phyloP scores from a whole-genome alignment of 75 land plant genomes.

The Sequoiadendron giganteum region DNA sequence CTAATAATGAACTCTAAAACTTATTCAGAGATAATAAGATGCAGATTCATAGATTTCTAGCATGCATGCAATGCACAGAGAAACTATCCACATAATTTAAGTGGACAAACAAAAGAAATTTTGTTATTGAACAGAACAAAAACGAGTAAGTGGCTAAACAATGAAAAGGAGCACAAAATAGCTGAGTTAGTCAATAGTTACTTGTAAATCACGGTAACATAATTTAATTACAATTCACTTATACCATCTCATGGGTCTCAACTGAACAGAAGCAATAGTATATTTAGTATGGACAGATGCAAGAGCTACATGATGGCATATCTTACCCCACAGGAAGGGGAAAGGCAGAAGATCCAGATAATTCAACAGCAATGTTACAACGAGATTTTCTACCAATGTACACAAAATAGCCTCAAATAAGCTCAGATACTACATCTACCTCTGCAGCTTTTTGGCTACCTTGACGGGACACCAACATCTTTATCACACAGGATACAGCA shows the following conservation, averaged over 20 bases:
- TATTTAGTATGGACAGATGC: too few species aligned
- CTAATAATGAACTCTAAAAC: not conserved
- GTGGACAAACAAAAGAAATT: not conserved
- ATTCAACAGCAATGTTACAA: not conserved
- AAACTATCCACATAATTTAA: not conserved
- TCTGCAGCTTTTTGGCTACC: not conserved
- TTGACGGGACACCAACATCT: not conserved
- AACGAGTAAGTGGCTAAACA: not conserved
- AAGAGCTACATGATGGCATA: not conserved
- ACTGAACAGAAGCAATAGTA: not conserved
- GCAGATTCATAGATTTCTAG: not conserved
- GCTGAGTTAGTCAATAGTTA: not conserved
- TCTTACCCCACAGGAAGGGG: not conserved
- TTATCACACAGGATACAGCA: not conserved
- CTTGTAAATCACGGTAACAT: not conserved
- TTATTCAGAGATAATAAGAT: conserved; percentile 2
- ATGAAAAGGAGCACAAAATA: not conserved
- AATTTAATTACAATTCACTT: too few species aligned
- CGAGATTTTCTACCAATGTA: not conserved
- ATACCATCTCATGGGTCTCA: not conserved
- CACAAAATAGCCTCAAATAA: not conserved
- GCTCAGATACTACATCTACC: not conserved
- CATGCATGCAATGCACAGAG: not conserved
- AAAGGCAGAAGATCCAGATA: not conserved
- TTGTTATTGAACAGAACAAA: not conserved